phyloP scores from a whole-genome alignment of 108 stramenopile genomes.

The Discostella pseudostelligera region DNA sequence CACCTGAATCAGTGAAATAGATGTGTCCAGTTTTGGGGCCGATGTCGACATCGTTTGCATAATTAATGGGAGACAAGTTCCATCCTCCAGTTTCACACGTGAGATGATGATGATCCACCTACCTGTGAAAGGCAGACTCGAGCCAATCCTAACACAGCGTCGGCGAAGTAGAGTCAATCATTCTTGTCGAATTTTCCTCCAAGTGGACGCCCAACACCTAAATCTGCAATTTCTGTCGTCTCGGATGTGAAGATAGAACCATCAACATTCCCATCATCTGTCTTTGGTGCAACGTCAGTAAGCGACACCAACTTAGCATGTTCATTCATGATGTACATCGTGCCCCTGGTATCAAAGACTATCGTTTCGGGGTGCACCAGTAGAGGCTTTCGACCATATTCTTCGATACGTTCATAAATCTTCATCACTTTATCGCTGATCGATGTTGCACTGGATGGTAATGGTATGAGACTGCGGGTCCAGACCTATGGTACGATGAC shows the following conservation, averaged over 20 bases:
- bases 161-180: constrained; percentile 71
- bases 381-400: constrained; percentile 32
- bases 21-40: constrained; percentile 62
- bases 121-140: constrained; percentile 38
- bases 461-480: too few relatives aligned
- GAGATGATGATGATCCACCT: constrained; percentile 13
- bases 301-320: constrained; percentile 49
- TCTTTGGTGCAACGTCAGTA: constrained; percentile 33
- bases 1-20: constrained; percentile 73
- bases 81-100: constrained; percentile 44
- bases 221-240: constrained; percentile 42
- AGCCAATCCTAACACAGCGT: constrained; percentile 57
- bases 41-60: constrained; percentile 65
- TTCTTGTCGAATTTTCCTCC: constrained; percentile 58
- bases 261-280: constrained; percentile 1
- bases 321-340: constrained; percentile 59
- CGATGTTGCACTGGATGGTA: constrained; percentile 10
- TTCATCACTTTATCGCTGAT: constrained; percentile 49
- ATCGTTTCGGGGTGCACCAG: constrained; percentile 63
- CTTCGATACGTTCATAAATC: constrained; percentile 50
- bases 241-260: constrained; percentile 40
- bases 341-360: constrained; percentile 48
- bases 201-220: constrained; percentile 61
- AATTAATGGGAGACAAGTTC: constrained; percentile 46
- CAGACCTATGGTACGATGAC: constrained; percentile 1